phyloP scores from a whole-genome alignment of 441 rosid genomes.

The Croton setiger region DNA sequence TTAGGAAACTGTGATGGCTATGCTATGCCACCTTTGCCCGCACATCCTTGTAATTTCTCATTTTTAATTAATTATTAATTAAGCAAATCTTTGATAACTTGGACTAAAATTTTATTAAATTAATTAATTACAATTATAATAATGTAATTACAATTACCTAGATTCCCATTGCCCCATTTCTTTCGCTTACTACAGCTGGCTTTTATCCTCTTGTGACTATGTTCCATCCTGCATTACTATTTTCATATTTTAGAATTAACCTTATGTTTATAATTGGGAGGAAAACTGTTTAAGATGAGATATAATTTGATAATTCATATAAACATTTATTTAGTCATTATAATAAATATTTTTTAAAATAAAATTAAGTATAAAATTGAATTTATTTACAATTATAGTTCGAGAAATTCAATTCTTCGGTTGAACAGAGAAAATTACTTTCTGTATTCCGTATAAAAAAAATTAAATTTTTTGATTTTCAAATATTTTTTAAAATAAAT shows the following conservation, averaged over 20 bases:
- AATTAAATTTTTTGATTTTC: too few relatives aligned
- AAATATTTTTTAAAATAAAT: too few relatives aligned
- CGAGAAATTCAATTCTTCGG: too few relatives aligned
- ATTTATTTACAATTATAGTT: too few relatives aligned
- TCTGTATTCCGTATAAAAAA: too few relatives aligned
- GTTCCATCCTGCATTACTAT: not conserved
- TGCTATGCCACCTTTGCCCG: slow-evolving; percentile 20
- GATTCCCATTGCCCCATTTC: slow-evolving; percentile 33
- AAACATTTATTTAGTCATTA: too few relatives aligned
- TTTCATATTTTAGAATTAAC: not conserved
- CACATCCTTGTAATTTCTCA: slow-evolving; percentile 29
- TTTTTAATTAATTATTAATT: not conserved
- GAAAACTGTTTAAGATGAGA: too few relatives aligned
- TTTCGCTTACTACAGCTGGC: slow-evolving; percentile 13
- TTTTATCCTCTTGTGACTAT: not conserved
- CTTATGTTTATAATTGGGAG: not conserved
- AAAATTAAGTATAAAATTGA: too few relatives aligned
- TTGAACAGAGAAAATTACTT: too few relatives aligned
- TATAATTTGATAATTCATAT: too few relatives aligned
- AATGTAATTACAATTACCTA: slow-evolving; percentile 35
- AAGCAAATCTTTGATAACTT: too few relatives aligned
- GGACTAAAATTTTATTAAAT: not conserved
- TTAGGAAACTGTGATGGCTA: slow-evolving; percentile 56
- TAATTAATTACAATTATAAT: slow-evolving; percentile 15
- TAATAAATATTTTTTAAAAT: too few relatives aligned